Evolutionary conservation across 371 early-diverging fungal species (phyloP).

Genomic region (Mucor indicus): DNA sequence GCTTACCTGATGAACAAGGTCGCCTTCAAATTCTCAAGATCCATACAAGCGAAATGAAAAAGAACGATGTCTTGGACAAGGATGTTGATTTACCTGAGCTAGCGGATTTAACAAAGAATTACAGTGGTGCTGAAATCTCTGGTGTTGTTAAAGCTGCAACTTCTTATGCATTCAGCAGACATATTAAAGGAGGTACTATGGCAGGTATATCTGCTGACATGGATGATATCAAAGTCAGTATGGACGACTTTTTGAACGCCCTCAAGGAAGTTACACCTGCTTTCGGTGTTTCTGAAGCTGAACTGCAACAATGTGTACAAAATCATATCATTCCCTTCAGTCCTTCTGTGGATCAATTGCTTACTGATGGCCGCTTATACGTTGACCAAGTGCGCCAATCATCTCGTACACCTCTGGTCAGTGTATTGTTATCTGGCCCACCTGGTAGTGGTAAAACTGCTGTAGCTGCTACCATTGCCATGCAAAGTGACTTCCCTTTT

Average conservation of each 20-base stretch:
- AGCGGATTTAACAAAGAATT: conserved; percentile 96
- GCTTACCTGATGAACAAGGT: conserved; percentile 90
- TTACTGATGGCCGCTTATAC: conserved; percentile 80
- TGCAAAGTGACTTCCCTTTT: conserved; percentile 95
- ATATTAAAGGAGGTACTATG: conserved; percentile 87
- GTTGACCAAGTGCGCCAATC: conserved; percentile 87
- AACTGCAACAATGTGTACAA: conserved; percentile 79
- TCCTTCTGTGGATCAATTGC: conserved; percentile 69
- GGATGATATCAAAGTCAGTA: conserved; percentile 85
- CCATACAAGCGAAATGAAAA: conserved; percentile 88
- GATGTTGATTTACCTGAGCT: conserved; percentile 92
- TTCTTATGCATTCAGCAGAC: conserved; percentile 99
- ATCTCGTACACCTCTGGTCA: conserved; percentile 83
- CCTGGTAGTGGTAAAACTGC: conserved; percentile 98
- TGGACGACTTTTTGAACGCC: conserved; percentile 93
- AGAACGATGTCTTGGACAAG: conserved; percentile 80
- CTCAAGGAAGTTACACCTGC: conserved; percentile 97
- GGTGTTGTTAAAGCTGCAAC: conserved; percentile 98
- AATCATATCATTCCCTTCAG: conserved; percentile 86
- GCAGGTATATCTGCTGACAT: conserved; percentile 81
- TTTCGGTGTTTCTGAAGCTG: conserved; percentile 96
- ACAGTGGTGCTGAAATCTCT: conserved; percentile 98
- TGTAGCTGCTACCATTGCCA: conserved; percentile 95
- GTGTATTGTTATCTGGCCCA: conserved; percentile 83
- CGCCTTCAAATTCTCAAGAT: conserved; percentile 94